phyloP scores from a whole-genome alignment of 805 yeast genomes.

The Yarrowia hollandica region DNA sequence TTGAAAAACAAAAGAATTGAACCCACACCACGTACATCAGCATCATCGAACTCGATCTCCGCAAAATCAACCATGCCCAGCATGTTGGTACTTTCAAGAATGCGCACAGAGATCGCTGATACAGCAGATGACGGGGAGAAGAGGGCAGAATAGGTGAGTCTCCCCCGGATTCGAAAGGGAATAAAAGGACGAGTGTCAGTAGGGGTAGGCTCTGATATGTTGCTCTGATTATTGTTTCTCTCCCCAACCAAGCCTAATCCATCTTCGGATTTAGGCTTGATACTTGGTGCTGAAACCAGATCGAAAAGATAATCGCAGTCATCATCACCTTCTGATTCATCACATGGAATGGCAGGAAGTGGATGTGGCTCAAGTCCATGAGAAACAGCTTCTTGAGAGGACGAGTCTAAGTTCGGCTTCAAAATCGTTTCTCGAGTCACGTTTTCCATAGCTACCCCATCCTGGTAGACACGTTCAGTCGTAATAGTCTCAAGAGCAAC shows the following conservation, averaged over 20 bases:
- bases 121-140: background rate
- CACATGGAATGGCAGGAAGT: background rate
- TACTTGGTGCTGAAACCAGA: conserved; percentile 2
- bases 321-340: conserved; percentile 4
- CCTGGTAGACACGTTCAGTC: conserved; percentile 15
- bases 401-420: background rate
- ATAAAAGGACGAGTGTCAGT: conserved; percentile 10
- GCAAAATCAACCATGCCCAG: conserved; percentile 23
- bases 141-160: conserved; percentile 13
- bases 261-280: background rate
- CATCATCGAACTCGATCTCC: conserved; percentile 14
- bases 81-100: conserved; percentile 14
- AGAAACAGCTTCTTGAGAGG: background rate
- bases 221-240: background rate
- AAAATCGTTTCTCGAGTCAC: background rate
- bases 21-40: conserved; percentile 6
- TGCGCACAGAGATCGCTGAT: conserved; percentile 9
- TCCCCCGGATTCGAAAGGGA: conserved; percentile 4
- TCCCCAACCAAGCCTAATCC: background rate
- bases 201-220: background rate
- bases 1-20: conserved; percentile 17
- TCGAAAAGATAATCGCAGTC: conserved; percentile 15
- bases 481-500: conserved; percentile 1
- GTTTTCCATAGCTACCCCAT: conserved; percentile 6
- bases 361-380: background rate